phyloP scores from a whole-genome alignment of 768 basidiomycete genomes.

The Rhizopogon rudus region DNA sequence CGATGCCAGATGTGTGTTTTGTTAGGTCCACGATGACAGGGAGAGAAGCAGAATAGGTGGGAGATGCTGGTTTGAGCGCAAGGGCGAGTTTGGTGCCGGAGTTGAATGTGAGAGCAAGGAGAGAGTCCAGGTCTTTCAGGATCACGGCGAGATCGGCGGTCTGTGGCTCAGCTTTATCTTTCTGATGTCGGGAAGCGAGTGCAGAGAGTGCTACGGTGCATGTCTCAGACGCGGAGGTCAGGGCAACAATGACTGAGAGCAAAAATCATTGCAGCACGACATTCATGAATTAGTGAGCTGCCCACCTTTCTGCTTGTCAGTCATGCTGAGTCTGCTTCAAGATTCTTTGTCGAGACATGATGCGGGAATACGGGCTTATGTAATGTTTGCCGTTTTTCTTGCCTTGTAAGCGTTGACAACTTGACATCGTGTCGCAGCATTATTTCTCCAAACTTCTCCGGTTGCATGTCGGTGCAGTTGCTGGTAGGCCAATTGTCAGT shows the following conservation, averaged over 20 bases:
- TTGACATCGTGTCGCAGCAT: not conserved
- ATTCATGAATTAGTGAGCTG: not conserved
- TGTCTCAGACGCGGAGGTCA: slow-evolving; percentile 11
- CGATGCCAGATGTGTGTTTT: slow-evolving; percentile 42
- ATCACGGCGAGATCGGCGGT: slow-evolving; percentile 33
- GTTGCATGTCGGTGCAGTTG: slow-evolving; percentile 8
- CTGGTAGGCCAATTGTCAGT: slow-evolving; percentile 6
- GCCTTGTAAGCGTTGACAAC: not conserved
- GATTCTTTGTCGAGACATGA: not conserved
- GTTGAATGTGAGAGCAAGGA: slow-evolving; percentile 54
- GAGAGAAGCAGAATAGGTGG: slow-evolving; percentile 46
- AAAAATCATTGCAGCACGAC: not conserved
- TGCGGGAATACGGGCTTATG: slow-evolving; percentile 5
- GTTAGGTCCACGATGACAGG: slow-evolving; percentile 50
- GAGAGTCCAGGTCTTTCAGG: slow-evolving; percentile 49
- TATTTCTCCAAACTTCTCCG: not conserved
- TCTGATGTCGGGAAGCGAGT: not conserved
- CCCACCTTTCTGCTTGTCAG: slow-evolving; percentile 38
- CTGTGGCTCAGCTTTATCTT: not conserved
- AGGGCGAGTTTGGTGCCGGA: slow-evolving; percentile 59
- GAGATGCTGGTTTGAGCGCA: slow-evolving; percentile 52
- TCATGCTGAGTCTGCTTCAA: slow-evolving; percentile 17
- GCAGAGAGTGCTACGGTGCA: slow-evolving; percentile 16
- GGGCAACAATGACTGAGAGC: slow-evolving; percentile 8
- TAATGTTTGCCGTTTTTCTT: slow-evolving; percentile 10